Evolutionary conservation across 257 asterid species (phyloP), one percentile per base, ranked within the genome.

Genomic region (Ilex asprella): DNA sequence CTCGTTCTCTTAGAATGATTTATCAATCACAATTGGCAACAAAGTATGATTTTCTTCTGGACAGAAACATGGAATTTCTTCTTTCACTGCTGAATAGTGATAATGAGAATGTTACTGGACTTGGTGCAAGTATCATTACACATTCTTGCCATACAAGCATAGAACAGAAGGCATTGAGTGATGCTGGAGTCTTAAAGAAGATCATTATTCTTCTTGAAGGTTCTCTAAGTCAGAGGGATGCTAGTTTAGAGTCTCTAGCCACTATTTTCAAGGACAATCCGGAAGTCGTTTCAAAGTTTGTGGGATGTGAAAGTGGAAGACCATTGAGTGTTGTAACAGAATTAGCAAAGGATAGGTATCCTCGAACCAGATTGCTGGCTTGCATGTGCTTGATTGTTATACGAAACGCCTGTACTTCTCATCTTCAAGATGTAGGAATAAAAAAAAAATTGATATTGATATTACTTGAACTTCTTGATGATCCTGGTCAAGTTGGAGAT

Each of bases 401-500:
- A 71, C 83, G 86, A 70, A 89, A 92, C 59, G 70, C 86, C 30
- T 73, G 70, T 51, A 63, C 76, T 58, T 74, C 82, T 59, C 81
- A 72, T 72, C 84, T 84, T 60, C 95, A 80, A 71, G 97, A 89
- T 61, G 64, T 75, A 47, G 75, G 68, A 67, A 72, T 79, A 65
- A 84, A 83, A 78, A 77, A 78, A 50, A 81, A 79, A 64, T 64
- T 92, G 84, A 81, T 92, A 16, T 27, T 68, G 13, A 73, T 85
- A 66, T 76, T 92, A 59, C 79, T 81, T 57, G 97, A 89, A 70
- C 97, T 92, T 70, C 83, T 92, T 32, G 91, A 89, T 70, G 93
- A 89, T 68, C 80, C 85, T 65, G 96, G 89, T 74, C 97, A 85
- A 82, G 97, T 92, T 67, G 97, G 99, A 75, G 99, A 86, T 46